Evolutionary conservation across 2,329 filamentous ascomycete species (phyloP).

Genomic region (Curvularia sp.): DNA sequence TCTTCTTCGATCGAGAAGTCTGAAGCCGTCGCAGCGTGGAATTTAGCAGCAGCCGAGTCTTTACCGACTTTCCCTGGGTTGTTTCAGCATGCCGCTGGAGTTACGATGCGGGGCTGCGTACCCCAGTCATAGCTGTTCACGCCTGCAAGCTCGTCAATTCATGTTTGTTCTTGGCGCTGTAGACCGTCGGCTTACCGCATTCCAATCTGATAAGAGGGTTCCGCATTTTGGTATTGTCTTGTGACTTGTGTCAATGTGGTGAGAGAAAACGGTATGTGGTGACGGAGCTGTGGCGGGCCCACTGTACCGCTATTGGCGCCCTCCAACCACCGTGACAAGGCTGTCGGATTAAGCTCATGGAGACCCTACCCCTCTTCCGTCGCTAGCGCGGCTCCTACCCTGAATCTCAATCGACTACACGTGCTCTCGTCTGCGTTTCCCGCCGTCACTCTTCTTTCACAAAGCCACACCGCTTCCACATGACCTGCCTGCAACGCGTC

Average conservation of each 20-base stretch:
- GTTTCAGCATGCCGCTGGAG: constrained; percentile 37
- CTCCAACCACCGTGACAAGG: constrained; percentile 22
- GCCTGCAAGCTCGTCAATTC: constrained; percentile 61
- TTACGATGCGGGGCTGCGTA: constrained; percentile 50
- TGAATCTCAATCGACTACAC: constrained; percentile 20
- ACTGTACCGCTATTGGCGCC: constrained; percentile 15
- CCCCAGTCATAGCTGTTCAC: constrained; percentile 99
- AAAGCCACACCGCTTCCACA: constrained; percentile 17
- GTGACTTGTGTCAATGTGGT: constrained; percentile 12
- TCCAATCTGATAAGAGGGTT: constrained; percentile 84
- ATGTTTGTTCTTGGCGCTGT: constrained; percentile 17
- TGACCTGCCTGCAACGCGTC: constrained; percentile 12
- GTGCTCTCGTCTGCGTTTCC: constrained; percentile 14
- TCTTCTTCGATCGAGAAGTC: constrained; percentile 81
- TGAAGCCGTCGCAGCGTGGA: constrained; percentile 82
- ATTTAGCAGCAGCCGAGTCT: constrained; percentile 86
- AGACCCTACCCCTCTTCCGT: constrained; percentile 29
- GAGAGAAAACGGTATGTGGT: constrained; percentile 17
- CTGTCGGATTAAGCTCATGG: constrained; percentile 32
- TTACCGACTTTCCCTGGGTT: constrained; percentile 79
- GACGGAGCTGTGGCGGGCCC: constrained; percentile 26
- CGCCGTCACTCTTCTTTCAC: constrained; percentile 5
- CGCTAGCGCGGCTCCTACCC: constrained; percentile 30
- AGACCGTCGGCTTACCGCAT: constrained; percentile 61
- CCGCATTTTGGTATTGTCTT: constrained; percentile 38